A percentile compares a stretch with the other conserved stretches of the same genome.
Evolutionary conservation across 768 basidiomycete genomes (phyloP).

Genomic region (Thelephora ganbajun): DNA sequence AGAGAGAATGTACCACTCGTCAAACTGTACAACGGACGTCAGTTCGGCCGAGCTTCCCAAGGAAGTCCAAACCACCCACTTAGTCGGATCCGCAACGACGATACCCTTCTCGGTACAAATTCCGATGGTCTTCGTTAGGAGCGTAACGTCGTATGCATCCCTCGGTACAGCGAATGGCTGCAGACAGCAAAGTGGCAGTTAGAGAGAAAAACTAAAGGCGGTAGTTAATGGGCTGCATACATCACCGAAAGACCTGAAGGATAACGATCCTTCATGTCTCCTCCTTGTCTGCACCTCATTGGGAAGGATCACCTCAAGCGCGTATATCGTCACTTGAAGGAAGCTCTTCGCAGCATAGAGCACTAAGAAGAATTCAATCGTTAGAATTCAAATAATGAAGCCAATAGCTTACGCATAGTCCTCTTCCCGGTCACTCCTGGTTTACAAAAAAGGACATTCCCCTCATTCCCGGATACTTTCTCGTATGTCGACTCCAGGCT

Average conservation of each 20-base stretch:
- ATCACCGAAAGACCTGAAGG: constrained; percentile 53
- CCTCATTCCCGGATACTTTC: constrained; percentile 38
- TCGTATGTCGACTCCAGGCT: constrained; percentile 46
- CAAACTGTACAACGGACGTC: constrained; percentile 12
- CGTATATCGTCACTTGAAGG: constrained; percentile 44
- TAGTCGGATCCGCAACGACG: constrained; percentile 49
- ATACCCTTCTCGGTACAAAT: constrained; percentile 54
- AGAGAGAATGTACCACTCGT: constrained; percentile 19
- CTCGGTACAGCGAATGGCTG: constrained; percentile 61
- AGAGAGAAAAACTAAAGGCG: not conserved
- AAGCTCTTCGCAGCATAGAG: constrained; percentile 53
- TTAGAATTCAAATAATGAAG: not conserved
- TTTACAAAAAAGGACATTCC: constrained; percentile 47
- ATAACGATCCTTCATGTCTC: constrained; percentile 13
- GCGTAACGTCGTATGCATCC: constrained; percentile 47
- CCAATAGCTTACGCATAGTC: constrained; percentile 34
- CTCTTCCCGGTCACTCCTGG: constrained; percentile 38
- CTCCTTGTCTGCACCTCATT: constrained; percentile 17
- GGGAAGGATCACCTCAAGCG: constrained; percentile 39
- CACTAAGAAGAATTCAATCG: constrained; percentile 26
- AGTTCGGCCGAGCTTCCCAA: not conserved
- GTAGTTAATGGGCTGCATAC: constrained; percentile 23
- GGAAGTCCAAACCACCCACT: constrained; percentile 28
- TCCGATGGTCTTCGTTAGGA: constrained; percentile 48
- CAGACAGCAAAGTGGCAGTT: not conserved